A percentile compares a stretch with the other conserved stretches of the same genome.
These are phyloP conservation scores for Globisporangium parvum DNA, from an alignment of 352 stramenopile species.

Conservation along the genomic window DNA sequence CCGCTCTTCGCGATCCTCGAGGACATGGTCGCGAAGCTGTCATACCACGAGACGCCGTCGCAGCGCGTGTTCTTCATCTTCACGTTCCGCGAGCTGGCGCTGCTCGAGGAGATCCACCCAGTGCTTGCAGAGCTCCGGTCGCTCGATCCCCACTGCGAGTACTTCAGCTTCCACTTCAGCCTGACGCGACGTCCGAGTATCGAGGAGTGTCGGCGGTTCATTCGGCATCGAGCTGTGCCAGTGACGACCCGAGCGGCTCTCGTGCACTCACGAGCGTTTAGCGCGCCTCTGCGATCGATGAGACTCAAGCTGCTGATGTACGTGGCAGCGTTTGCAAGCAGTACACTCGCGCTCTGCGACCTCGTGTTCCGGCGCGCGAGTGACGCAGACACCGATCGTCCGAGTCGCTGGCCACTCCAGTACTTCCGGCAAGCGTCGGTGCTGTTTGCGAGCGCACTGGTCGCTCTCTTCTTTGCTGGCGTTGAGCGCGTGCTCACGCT, in stretches of 20 bases:
- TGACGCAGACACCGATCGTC: slow-evolving; percentile 11
- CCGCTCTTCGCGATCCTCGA: no score
- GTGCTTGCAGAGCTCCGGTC: slow-evolving; percentile 10
- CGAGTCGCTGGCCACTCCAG: slow-evolving; percentile 21
- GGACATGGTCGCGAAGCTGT: no score
- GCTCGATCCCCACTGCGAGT: slow-evolving; percentile 11
- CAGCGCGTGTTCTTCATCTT: slow-evolving; percentile 20
- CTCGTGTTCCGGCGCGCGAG: no score
- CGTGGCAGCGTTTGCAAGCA: background rate
- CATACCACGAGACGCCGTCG: background rate
- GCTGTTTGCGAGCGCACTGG: slow-evolving; percentile 3
- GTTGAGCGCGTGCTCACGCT: background rate
- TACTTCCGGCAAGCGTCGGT: slow-evolving; percentile 17
- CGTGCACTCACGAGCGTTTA: background rate
- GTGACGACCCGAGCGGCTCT: background rate
- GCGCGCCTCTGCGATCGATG: background rate
- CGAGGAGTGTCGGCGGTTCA: background rate
- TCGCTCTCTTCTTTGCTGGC: background rate
- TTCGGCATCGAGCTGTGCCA: background rate
- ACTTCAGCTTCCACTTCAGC: slow-evolving; percentile 21
- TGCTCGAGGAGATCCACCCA: slow-evolving; percentile 19
- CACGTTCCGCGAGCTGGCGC: slow-evolving; percentile 18
- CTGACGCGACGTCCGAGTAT: slow-evolving; percentile 14
- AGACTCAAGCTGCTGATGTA: background rate
- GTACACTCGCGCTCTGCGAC: background rate